Evolutionary conservation across 2,329 filamentous ascomycete species (phyloP).

Genomic region (Xylariaceae sp.): DNA sequence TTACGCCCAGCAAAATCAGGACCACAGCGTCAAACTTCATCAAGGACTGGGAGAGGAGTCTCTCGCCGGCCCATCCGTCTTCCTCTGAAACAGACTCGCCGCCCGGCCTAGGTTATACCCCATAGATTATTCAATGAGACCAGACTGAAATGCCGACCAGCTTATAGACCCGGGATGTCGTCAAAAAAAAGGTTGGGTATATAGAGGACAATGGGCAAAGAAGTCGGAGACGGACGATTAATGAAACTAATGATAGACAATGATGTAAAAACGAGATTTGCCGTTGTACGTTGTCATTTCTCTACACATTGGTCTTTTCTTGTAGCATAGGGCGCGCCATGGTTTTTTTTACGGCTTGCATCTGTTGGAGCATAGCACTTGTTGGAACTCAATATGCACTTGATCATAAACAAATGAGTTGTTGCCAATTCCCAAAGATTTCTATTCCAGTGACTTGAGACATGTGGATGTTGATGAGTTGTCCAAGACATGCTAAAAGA

Average conservation of each 20-base stretch:
- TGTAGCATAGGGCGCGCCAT: no score
- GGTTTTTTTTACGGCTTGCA: no score
- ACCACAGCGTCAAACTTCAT: conserved; percentile 79
- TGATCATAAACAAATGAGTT: no score
- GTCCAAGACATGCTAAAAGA: no score
- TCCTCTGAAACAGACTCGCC: conserved; percentile 1
- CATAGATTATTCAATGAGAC: not conserved
- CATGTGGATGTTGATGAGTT: no score
- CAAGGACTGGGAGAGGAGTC: conserved; percentile 83
- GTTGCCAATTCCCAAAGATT: no score
- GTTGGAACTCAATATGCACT: no score
- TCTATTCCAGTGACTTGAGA: no score
- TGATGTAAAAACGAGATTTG: conserved; percentile 27
- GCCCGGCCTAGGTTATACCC: not conserved
- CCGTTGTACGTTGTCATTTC: conserved; percentile 23
- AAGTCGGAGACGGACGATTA: conserved; percentile 27
- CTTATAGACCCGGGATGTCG: not conserved
- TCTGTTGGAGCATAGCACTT: no score
- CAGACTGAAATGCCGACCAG: not conserved
- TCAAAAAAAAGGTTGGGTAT: no score
- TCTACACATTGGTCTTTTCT: no score
- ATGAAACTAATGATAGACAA: conserved; percentile 30
- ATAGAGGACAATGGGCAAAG: no score
- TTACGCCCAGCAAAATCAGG: conserved; percentile 72
- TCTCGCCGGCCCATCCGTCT: conserved; percentile 41